Evolutionary conservation across 2,329 filamentous ascomycete species (phyloP).

Genomic region (Fusarium nisikadoi): DNA sequence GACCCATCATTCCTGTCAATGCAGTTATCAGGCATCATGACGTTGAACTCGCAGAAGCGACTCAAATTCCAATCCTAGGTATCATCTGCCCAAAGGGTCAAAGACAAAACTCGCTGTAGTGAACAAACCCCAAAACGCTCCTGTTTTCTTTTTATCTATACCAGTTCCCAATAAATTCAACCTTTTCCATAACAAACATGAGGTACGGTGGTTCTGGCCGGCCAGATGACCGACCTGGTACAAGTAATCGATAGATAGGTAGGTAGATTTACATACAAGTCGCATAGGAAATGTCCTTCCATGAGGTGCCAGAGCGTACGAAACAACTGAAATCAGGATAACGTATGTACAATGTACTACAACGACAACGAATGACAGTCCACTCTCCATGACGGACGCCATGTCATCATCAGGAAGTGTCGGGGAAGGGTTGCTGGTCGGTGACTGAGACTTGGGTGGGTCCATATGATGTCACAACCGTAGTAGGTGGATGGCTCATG

Average conservation of each 20-base stretch:
- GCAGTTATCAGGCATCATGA: constrained; percentile 30
- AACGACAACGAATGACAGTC: constrained; percentile 8
- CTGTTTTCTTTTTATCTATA: constrained; percentile 35
- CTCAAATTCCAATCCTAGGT: background rate
- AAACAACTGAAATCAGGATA: constrained; percentile 26
- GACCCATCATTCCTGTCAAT: background rate
- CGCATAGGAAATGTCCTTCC: constrained; percentile 25
- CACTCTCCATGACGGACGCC: constrained; percentile 31
- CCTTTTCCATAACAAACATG: background rate
- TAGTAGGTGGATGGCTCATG: constrained; percentile 4
- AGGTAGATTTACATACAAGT: constrained; percentile 16
- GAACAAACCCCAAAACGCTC: background rate
- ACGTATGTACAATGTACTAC: constrained; percentile 20
- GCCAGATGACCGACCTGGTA: constrained; percentile 21
- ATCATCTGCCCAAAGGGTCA: background rate
- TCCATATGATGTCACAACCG: constrained; percentile 27
- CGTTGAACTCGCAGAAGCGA: constrained; percentile 1
- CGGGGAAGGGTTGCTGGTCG: constrained; percentile 5
- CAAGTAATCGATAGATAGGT: background rate
- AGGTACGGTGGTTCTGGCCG: constrained; percentile 19
- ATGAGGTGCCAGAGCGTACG: constrained; percentile 24
- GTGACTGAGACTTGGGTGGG: constrained; percentile 17
- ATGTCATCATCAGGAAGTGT: constrained; percentile 43
- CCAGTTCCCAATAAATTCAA: background rate
- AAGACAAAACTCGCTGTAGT: background rate